Evolutionary conservation across 495 filamentous ascomycete species (phyloP).

Genomic region (Trichoderma orchidacearum): DNA sequence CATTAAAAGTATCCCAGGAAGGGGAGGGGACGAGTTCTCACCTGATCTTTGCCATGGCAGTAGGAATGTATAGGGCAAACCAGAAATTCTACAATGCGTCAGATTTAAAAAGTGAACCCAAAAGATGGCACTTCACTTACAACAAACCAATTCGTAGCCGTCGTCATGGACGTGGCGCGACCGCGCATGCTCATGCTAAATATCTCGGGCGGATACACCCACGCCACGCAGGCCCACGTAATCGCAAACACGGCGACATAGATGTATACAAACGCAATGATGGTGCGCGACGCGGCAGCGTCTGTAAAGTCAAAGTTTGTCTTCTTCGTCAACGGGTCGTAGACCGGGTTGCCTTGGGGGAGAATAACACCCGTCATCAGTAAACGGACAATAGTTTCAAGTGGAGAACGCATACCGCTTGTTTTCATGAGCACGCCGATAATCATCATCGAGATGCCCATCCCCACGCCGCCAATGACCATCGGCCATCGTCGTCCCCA

Average conservation of each 20-base stretch:
- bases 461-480: slow-evolving; percentile 14
- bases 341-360: slow-evolving; percentile 11
- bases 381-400: background rate
- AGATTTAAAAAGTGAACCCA: background rate
- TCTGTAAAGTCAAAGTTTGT: slow-evolving; percentile 12
- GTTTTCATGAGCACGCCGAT: slow-evolving; percentile 16
- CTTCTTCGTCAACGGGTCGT: slow-evolving; percentile 12
- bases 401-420: slow-evolving; percentile 5
- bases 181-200: slow-evolving; percentile 61
- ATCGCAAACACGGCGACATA: slow-evolving; percentile 66
- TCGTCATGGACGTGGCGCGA: slow-evolving; percentile 50
- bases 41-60: slow-evolving; percentile 13
- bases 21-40: slow-evolving; percentile 2
- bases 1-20: slow-evolving; percentile 6
- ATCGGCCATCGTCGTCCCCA: slow-evolving; percentile 14
- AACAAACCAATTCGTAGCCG: slow-evolving; percentile 53
- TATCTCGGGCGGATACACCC: slow-evolving; percentile 71
- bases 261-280: slow-evolving; percentile 72
- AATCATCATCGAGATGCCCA: slow-evolving; percentile 16
- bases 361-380: too few species aligned
- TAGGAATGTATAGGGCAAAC: slow-evolving; percentile 16
- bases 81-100: slow-evolving; percentile 9
- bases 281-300: slow-evolving; percentile 31
- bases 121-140: background rate
- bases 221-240: slow-evolving; percentile 66